Conservation (phyloP, 2,329 filamentous ascomycete species). For the Alternaria burnsii region DNA sequence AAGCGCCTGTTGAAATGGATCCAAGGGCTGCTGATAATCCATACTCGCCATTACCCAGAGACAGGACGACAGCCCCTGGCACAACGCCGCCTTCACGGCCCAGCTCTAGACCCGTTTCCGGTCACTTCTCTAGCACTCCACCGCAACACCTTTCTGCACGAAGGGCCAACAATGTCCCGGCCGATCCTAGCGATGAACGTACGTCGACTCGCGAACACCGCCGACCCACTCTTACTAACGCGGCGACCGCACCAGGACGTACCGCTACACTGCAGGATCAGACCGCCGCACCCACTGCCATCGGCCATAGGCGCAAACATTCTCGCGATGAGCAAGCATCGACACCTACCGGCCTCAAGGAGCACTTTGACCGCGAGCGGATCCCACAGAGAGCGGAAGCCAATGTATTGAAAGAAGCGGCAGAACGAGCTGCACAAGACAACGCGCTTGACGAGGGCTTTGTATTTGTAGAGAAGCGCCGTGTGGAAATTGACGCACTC, state of each 20-base stretch:
- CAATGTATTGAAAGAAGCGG: constrained; percentile 56
- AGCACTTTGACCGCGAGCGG: constrained; percentile 56
- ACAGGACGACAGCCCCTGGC: constrained; percentile 35
- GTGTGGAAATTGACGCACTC: constrained; percentile 95
- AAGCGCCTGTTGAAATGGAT: constrained; percentile 39
- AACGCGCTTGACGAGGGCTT: constrained; percentile 93
- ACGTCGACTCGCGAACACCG: constrained; percentile 51
- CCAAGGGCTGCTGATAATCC: constrained; percentile 38
- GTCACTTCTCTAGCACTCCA: constrained; percentile 36
- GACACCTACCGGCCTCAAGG: constrained; percentile 58
- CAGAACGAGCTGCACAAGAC: constrained; percentile 79
- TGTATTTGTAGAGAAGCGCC: constrained; percentile 92
- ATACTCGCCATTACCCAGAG: constrained; percentile 46
- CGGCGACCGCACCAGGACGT: constrained; percentile 57
- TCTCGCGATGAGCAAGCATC: constrained; percentile 58
- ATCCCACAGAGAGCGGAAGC: constrained; percentile 52
- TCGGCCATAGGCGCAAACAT: constrained; percentile 69
- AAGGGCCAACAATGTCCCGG: constrained; percentile 46
- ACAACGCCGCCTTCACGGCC: constrained; percentile 47
- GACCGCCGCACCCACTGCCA: constrained; percentile 44
- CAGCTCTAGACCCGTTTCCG: constrained; percentile 42
- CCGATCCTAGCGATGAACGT: constrained; percentile 46
- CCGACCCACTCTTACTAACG: constrained; percentile 55
- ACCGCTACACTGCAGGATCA: constrained; percentile 50
- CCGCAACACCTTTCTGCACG: constrained; percentile 36